These are phyloP conservation scores for Metschnikowia continentalis DNA, from an alignment of 805 yeast genomes.

Conservation along the genomic window DNA sequence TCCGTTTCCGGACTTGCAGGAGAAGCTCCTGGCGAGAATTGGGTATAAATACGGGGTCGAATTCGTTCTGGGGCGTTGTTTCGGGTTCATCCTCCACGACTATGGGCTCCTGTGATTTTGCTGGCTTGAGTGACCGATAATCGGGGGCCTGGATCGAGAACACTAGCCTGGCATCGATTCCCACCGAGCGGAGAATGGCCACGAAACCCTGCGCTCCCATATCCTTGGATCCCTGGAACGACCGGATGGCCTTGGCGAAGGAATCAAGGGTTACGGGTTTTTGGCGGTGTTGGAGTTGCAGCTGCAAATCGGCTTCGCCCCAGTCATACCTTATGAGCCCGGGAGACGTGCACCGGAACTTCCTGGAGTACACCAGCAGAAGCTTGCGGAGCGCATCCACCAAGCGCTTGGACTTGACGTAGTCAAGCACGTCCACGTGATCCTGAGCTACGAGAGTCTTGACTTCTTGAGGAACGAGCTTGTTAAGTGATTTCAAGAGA, in stretches of 20 bases:
- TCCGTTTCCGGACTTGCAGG: neutral
- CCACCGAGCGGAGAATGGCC: conserved; percentile 64
- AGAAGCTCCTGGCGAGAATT: conserved; percentile 14
- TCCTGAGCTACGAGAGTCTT: conserved; percentile 40
- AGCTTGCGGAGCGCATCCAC: conserved; percentile 72
- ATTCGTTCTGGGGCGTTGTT: conserved; percentile 11
- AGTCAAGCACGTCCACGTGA: conserved; percentile 13
- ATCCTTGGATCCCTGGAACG: conserved; percentile 68
- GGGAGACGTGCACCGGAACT: conserved; percentile 45
- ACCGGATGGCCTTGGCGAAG: conserved; percentile 42
- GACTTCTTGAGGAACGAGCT: conserved; percentile 45
- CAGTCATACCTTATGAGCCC: conserved; percentile 36
- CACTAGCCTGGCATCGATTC: conserved; percentile 68
- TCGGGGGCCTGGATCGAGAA: conserved; percentile 91
- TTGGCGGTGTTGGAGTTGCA: conserved; percentile 7
- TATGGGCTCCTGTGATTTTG: conserved; percentile 3
- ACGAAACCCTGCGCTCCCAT: conserved; percentile 86
- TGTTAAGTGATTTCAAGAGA: conserved; percentile 39
- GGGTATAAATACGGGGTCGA: conserved; percentile 19
- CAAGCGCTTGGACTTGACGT: conserved; percentile 58
- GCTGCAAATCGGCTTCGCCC: conserved; percentile 22
- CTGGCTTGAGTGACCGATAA: conserved; percentile 25
- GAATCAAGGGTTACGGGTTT: conserved; percentile 31
- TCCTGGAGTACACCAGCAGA: conserved; percentile 56
- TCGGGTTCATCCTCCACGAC: neutral